phyloP scores from a whole-genome alignment of 2,329 filamentous ascomycete genomes.

The Colletotrichum spinosum region DNA sequence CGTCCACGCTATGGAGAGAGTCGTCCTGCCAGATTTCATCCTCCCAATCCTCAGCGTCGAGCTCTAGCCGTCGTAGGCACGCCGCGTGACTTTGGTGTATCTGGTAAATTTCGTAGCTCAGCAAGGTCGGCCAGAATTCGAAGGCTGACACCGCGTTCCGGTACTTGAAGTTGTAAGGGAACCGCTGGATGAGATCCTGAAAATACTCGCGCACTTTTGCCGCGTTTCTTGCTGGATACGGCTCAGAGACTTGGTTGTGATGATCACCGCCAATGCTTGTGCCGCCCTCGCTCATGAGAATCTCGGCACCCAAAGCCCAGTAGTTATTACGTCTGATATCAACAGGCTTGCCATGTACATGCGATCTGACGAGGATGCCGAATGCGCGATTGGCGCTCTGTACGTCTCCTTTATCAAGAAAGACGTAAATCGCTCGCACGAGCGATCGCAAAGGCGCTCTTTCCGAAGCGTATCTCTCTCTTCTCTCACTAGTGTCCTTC shows the following conservation, averaged over 20 bases:
- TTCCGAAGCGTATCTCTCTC: conserved; percentile 34
- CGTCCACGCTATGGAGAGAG: conserved; percentile 35
- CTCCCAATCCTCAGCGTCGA: conserved; percentile 46
- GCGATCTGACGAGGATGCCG: conserved; percentile 69
- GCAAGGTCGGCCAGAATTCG: conserved; percentile 85
- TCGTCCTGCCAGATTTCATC: conserved; percentile 37
- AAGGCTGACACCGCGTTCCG: conserved; percentile 72
- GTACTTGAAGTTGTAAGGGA: conserved; percentile 74
- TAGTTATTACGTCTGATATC: conserved; percentile 77
- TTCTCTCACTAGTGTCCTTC: conserved; percentile 36
- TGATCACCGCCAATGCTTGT: conserved; percentile 22
- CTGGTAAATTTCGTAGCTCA: conserved; percentile 84
- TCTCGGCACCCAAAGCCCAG: conserved; percentile 89
- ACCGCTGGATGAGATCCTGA: conserved; percentile 80
- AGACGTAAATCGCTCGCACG: conserved; percentile 74
- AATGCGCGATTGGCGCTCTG: conserved; percentile 79
- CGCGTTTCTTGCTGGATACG: conserved; percentile 55
- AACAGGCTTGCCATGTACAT: conserved; percentile 64
- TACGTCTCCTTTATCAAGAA: conserved; percentile 78
- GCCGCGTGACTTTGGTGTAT: conserved; percentile 69
- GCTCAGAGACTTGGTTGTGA: conserved; percentile 25
- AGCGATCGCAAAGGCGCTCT: conserved; percentile 36
- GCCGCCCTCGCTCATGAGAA: conserved; percentile 74
- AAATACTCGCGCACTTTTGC: conserved; percentile 71
- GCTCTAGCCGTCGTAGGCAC: conserved; percentile 53